phyloP scores from a whole-genome alignment of 2,329 filamentous ascomycete species.

The Cladosporium sp. region DNA sequence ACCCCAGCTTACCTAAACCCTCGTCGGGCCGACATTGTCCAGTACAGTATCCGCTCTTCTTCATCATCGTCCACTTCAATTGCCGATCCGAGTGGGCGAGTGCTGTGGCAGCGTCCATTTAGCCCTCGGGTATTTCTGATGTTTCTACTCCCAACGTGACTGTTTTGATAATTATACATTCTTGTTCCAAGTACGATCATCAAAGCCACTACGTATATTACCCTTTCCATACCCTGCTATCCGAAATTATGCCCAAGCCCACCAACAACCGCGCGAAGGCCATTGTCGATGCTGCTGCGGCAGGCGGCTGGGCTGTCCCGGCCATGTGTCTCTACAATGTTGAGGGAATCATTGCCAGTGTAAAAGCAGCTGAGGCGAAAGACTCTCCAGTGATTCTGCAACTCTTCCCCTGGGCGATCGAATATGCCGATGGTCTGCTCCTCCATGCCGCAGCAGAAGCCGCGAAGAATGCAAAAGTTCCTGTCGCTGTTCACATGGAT shows the following conservation, averaged over 20 bases:
- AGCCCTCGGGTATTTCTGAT: constrained; percentile 1
- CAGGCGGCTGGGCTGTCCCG: constrained; percentile 11
- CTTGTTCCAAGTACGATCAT: not conserved
- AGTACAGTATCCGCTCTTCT: not conserved
- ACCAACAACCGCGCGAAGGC: constrained; percentile 13
- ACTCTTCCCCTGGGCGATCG: constrained; percentile 29
- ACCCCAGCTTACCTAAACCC: not conserved
- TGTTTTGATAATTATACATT: not conserved
- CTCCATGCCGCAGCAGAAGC: constrained; percentile 24
- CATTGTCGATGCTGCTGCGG: constrained; percentile 12
- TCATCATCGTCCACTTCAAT: not conserved
- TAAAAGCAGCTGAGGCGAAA: constrained; percentile 27
- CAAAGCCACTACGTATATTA: not conserved
- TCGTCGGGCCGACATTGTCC: not conserved
- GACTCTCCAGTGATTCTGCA: constrained; percentile 26
- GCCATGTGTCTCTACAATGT: constrained; percentile 19
- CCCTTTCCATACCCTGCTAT: not conserved
- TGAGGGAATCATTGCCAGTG: constrained; percentile 25
- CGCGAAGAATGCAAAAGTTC: constrained; percentile 22
- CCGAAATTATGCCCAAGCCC: not conserved
- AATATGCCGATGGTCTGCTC: constrained; percentile 23
- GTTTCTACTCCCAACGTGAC: not conserved
- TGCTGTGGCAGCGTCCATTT: not conserved
- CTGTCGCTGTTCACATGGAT: constrained; percentile 29
- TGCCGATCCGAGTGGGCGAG: not conserved